These are phyloP conservation scores for Diddensiella transvaalensis DNA, from an alignment of 805 yeast genomes.

Conservation along the genomic window DNA sequence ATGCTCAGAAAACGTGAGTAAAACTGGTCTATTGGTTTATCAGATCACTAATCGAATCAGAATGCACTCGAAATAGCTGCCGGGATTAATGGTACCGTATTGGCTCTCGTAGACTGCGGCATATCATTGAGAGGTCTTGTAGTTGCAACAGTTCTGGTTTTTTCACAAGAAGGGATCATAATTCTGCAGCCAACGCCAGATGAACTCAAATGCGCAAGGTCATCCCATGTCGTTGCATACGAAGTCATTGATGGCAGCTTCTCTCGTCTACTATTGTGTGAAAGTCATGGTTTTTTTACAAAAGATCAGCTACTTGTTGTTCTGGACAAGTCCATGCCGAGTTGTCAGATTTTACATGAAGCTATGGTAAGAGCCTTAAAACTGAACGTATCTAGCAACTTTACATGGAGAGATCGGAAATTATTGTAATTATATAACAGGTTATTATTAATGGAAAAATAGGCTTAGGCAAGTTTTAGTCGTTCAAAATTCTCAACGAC, in stretches of 20 bases:
- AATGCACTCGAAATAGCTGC: conserved; percentile 46
- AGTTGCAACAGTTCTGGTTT: conserved; percentile 50
- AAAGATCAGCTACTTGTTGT: conserved; percentile 51
- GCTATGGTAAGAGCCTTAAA: conserved; percentile 47
- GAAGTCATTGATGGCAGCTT: conserved; percentile 49
- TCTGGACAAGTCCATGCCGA: conserved; percentile 49
- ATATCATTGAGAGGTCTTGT: conserved; percentile 64
- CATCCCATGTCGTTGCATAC: conserved; percentile 66
- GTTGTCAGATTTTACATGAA: conserved; percentile 44
- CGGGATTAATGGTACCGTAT: conserved; percentile 65
- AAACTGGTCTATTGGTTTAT: not conserved
- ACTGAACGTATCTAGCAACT: conserved; percentile 49
- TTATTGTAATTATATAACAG: conserved; percentile 1
- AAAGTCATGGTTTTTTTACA: conserved; percentile 67
- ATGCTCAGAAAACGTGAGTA: not conserved
- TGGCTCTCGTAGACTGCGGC: conserved; percentile 80
- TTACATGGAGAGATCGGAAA: conserved; percentile 47
- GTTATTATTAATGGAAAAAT: conserved; percentile 5
- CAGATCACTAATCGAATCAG: not conserved
- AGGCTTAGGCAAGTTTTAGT: conserved; percentile 49
- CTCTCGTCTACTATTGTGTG: conserved; percentile 59
- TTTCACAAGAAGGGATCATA: conserved; percentile 30
- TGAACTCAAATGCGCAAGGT: conserved; percentile 43
- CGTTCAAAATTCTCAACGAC: conserved; percentile 82
- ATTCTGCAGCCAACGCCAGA: conserved; percentile 44